Percentiles rank a stretch among this genome's conserved stretches.
These are phyloP conservation scores for Fusarium transvaalense DNA, from an alignment of 2,329 filamentous ascomycete genomes.

Conservation along the genomic window DNA sequence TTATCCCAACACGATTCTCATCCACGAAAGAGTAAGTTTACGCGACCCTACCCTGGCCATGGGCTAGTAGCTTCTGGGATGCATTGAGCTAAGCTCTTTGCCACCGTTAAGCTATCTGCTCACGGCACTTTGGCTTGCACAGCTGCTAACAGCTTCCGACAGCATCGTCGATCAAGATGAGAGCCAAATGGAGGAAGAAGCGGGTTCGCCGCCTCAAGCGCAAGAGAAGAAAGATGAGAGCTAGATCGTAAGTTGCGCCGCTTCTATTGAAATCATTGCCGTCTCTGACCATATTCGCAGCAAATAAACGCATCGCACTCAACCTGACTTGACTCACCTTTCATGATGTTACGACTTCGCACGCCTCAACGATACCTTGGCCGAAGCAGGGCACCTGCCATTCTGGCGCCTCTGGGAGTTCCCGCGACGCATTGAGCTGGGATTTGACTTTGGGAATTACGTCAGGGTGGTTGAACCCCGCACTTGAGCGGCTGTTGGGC, in stretches of 20 bases:
- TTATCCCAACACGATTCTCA: slow-evolving; percentile 62
- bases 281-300: slow-evolving; percentile 58
- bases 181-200: slow-evolving; percentile 99
- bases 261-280: slow-evolving; percentile 12
- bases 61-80: slow-evolving; percentile 19
- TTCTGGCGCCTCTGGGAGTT: slow-evolving; percentile 36
- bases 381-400: slow-evolving; percentile 45
- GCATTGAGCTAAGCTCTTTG: slow-evolving; percentile 30
- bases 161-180: slow-evolving; percentile 70
- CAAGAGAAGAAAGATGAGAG: slow-evolving; percentile 99
- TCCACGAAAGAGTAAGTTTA: slow-evolving; percentile 57
- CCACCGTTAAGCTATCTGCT: slow-evolving; percentile 16
- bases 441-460: slow-evolving; percentile 49
- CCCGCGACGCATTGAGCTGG: slow-evolving; percentile 39
- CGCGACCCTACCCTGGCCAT: slow-evolving; percentile 26
- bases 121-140: slow-evolving; percentile 5
- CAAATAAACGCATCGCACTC: slow-evolving; percentile 76
- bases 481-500: slow-evolving; percentile 48
- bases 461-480: slow-evolving; percentile 48
- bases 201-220: slow-evolving; percentile 98
- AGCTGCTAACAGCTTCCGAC: slow-evolving; percentile 41
- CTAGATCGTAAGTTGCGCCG: slow-evolving; percentile 81
- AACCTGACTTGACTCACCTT: slow-evolving; percentile 66
- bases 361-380: slow-evolving; percentile 48
- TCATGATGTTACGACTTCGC: slow-evolving; percentile 55